Evolutionary conservation across 176 grass and related monocot genomes (phyloP).

Genomic region (Rhynchospora pubera): DNA sequence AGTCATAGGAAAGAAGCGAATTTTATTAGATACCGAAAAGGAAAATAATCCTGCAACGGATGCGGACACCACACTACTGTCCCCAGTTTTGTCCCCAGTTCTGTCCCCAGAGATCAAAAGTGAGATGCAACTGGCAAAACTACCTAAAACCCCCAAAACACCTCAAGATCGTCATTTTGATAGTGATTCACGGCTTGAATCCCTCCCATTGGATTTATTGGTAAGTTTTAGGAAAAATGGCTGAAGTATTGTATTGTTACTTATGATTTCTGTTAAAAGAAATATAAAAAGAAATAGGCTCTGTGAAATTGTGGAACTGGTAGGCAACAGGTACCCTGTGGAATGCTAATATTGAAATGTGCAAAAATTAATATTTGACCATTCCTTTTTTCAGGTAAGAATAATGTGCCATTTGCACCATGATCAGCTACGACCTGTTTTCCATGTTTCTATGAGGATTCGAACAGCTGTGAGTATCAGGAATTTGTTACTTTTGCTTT

Average conservation of each 20-base stretch:
- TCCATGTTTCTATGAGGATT: conserved; percentile 67
- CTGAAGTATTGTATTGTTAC: neutral
- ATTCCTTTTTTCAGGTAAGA: conserved; percentile 52
- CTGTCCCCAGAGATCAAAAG: conserved; percentile 23
- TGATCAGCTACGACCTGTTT: conserved; percentile 68
- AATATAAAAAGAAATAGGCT: neutral
- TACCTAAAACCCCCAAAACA: conserved; percentile 52
- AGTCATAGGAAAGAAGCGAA: conserved; percentile 64
- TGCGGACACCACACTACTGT: conserved; percentile 17
- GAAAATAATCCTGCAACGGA: conserved; percentile 26
- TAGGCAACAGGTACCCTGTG: neutral
- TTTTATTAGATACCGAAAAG: conserved; percentile 57
- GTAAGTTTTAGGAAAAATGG: conserved; percentile 28
- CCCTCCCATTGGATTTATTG: conserved; percentile 81
- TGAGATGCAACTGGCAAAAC: conserved; percentile 23
- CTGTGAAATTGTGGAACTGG: neutral
- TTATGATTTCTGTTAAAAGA: conserved; percentile 19
- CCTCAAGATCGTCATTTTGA: conserved; percentile 40
- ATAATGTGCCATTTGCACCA: conserved; percentile 76
- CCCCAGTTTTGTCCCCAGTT: too few species aligned
- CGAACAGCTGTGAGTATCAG: conserved; percentile 52
- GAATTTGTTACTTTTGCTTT: neutral
- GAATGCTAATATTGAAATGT: neutral
- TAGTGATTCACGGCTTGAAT: conserved; percentile 64
- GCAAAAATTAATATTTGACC: neutral